Evolutionary conservation across 257 asterid genomes (phyloP), one percentile per base, ranked within the genome.

Genomic region (Gynochthodes officinalis): DNA sequence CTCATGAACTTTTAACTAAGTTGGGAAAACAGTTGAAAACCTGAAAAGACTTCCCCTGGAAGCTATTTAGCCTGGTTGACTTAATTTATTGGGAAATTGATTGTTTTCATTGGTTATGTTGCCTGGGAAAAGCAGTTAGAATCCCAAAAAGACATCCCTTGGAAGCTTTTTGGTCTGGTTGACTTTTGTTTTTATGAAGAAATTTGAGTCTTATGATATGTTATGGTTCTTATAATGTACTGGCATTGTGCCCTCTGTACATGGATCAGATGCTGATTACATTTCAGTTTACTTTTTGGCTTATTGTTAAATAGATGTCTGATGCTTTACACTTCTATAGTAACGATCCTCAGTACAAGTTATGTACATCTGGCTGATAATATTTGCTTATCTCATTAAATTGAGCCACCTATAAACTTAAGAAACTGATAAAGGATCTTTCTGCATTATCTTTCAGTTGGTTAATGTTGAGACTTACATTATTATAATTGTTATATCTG

Each of bases 401-500:
- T 52, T 25, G 18, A 48, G 19, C 1, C 4, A 64, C 39, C 55
- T 28, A 1, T 32, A 46, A 50, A 21, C 18, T 48, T 0, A n/a
- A 52, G 18, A 52, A 35, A 32, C 35, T 68, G 30, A 7, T 7
- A 33, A 69, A 18, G 35, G 53, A 23, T 53, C 73, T 69, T 25
- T 53, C 15, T 32, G 4, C 32, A 27, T 33, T 49, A 32, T 48
- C 25, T 61, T 25, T 42, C 53, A 21, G 16, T 53, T 54, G 18
- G 3, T 16, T 43, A n/a, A 14, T n/a, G 27, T 2, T 30, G 13
- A 6, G 32, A 27, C 32, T n/a, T 7, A 4, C 27, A 66, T 69
- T 21, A 23, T 53, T 23, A 5, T 54, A 61, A 74, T 40, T 69
- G n/a, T 40, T 52, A 71, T 15, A 35, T 53, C 63, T 73, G 16